Base-by-base conservation (phyloP, 2,329 filamentous ascomycete genomes). In the Aspergillus quadricinctus region DNA sequence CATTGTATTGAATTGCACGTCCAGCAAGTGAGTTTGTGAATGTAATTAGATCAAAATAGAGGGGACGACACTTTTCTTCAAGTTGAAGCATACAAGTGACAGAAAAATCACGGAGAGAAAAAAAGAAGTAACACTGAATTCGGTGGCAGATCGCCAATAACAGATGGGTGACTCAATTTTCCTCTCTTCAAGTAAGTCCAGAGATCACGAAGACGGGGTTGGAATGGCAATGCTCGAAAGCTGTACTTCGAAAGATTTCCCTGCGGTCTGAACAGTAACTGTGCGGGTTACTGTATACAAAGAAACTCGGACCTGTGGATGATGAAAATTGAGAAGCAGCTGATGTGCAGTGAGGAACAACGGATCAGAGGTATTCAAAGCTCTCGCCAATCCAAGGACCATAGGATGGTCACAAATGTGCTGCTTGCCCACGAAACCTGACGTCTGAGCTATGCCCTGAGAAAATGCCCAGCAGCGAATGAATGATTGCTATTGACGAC, bases 1-100 rank as follows among this genome's bases (percentile, higher is more conserved):
- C 92, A 97, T 97, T 70, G 70, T 85, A 72, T 72, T 72, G 68
- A 79, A 72, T 65, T 72, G 65, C 62, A 64, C 54, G 65, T 58
- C 59, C 64, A 66, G 67, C 58, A 61, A 64, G 62, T 60, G 57
- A 59, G 61, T 59, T 63, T 58, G 61, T 61, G 61, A 52, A 62
- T 63, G 62, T 65, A 66, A 64, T 66, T 66, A 67, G 62, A 69
- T 62, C 65, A 66, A 65, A 51, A 56, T 57, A 62, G 60, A 57
- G 60, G 57, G 59, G 57, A 60, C 60, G 66, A 60, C 61, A 58
- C 64, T 64, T 64, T 37, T 62, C 57, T 60, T 57, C 43, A 27
- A 61, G 60, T 53, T 55, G 60, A 65, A 61, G 57, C 57, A 66
- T 66, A 68, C 63, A 68, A 60, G 60, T 53, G 57, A 66, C 51